These are phyloP conservation scores for Hawksworthiomyces lignivorus DNA, from an alignment of 2,329 filamentous ascomycete genomes.

Conservation along the genomic window DNA sequence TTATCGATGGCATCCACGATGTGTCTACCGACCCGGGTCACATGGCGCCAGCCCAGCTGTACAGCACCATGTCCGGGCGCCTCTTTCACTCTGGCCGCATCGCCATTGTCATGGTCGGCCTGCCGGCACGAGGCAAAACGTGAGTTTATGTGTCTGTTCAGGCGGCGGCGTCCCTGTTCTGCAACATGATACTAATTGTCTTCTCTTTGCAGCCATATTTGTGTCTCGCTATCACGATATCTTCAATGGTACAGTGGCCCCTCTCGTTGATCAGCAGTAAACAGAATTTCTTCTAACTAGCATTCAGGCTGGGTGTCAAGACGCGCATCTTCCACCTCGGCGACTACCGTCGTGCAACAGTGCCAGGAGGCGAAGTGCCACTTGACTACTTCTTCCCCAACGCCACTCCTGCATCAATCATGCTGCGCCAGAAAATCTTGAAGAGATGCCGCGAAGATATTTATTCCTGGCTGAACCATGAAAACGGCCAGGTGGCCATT, in stretches of 20 bases:
- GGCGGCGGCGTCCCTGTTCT: no score
- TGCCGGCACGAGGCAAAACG: constrained; percentile 94
- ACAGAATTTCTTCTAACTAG: constrained; percentile 3
- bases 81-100: constrained; percentile 97
- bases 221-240: constrained; percentile 90
- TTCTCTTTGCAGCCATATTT: constrained; percentile 65
- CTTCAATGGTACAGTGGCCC: constrained; percentile 61
- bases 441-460: constrained; percentile 98
- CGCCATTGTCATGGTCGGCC: constrained; percentile 91
- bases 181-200: no score
- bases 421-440: constrained; percentile 91
- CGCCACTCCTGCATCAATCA: constrained; percentile 83
- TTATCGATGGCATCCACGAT: constrained; percentile 96
- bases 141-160: no score
- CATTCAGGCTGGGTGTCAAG: constrained; percentile 79
- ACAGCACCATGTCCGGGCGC: constrained; percentile 94
- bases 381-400: constrained; percentile 98
- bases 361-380: constrained; percentile 77
- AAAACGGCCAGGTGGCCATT: constrained; percentile 96
- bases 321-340: constrained; percentile 96
- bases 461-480: constrained; percentile 90
- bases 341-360: constrained; percentile 87
- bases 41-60: constrained; percentile 90
- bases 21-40: constrained; percentile 64
- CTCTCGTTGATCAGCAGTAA: no score